Evolutionary conservation across 257 asterid genomes (phyloP), one percentile per base, ranked within the genome.

Genomic region (Solanum ahanhuiri): DNA sequence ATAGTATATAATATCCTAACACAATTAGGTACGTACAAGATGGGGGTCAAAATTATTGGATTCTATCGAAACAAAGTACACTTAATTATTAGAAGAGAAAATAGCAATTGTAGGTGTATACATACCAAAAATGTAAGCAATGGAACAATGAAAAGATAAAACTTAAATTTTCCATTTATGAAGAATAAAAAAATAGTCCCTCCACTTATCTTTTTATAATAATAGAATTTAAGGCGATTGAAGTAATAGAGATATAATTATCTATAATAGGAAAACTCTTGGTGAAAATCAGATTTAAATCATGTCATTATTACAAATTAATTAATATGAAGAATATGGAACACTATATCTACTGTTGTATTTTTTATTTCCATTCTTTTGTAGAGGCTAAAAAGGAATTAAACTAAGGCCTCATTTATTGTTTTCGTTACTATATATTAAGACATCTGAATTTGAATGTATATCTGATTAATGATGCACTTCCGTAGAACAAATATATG

Each of bases 391-490:
- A 51, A 48, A 51, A 15, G 8, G 3, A 51, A 51, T 15, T 51
- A 17, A 51, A 51, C 60, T 17, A 17, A 17, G 60, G 3, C 9
- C n/a, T 5, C 3, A 51, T 0, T 51, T 17, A 6, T 17, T 51
- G 20, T 15, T 5, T 51, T 51, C 8, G 0, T 51, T 51, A 18
- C 3, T 51, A 51, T 51, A 15, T 2, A 5, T 51, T 5, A 51
- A 51, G 3, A 2, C n/a, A 1, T 51, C n/a, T 51, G 0, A 51
- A 5, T 51, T 9, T 51, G 3, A 51, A 51, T 1, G n/a, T 51
- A 51, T 3, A 43, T 43, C 6, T 43, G 0, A 43, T 43, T 43
- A 0, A 12, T 45, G 0, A 5, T 5, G 1, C n/a, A 6, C 9
- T 12, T 15, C 18, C 3, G 0, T 5, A 2, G 3, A 51, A 51